phyloP scores from a whole-genome alignment of 164 flowering plant species.

The Annona cherimola region DNA sequence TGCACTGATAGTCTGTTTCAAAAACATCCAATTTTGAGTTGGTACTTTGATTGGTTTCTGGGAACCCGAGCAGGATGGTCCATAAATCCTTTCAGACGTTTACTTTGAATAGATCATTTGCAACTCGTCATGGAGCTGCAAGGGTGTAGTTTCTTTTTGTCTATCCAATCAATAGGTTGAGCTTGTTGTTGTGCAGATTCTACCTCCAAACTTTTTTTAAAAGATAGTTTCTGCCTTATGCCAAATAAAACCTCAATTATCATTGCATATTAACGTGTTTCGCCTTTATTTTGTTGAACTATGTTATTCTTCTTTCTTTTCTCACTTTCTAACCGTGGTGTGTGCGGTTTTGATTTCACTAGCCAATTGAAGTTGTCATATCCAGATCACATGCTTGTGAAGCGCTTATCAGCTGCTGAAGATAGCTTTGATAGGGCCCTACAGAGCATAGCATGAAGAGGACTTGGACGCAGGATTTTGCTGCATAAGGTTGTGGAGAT shows the following conservation, averaged over 20 bases:
- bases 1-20: too few relatives aligned
- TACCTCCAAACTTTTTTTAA: not conserved
- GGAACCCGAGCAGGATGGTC: too few relatives aligned
- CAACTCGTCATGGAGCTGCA: too few relatives aligned
- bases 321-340: not conserved
- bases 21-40: too few relatives aligned
- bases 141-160: too few relatives aligned
- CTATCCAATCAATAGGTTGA: not conserved
- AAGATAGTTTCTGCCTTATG: not conserved
- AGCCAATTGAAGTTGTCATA: constrained; percentile 87
- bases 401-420: constrained; percentile 60
- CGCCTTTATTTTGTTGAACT: too few relatives aligned
- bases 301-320: not conserved
- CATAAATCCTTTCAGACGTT: too few relatives aligned
- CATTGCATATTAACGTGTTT: not conserved
- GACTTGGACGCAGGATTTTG: not conserved
- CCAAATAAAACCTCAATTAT: not conserved
- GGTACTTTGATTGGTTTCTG: too few relatives aligned
- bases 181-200: not conserved
- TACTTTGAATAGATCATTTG: too few relatives aligned
- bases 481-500: constrained; percentile 1
- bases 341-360: constrained; percentile 24
- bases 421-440: constrained; percentile 81
- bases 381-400: constrained; percentile 75
- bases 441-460: constrained; percentile 53